Evolutionary conservation across 768 basidiomycete species (phyloP).

Genomic region (Crassisporium funariophilum): DNA sequence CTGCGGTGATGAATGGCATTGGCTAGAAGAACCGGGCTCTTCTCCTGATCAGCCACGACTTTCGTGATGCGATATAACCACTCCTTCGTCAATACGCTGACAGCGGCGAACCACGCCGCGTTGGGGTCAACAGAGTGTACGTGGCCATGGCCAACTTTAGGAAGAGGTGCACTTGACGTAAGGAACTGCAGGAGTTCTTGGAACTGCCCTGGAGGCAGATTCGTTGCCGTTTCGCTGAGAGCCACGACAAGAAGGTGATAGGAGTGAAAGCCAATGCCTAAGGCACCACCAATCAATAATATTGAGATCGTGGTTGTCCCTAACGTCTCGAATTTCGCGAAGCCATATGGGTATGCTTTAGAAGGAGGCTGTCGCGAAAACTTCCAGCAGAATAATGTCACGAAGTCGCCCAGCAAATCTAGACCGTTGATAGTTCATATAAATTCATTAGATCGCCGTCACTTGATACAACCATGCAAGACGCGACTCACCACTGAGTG

Average conservation of each 20-base stretch:
- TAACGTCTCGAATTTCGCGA: slow-evolving; percentile 93
- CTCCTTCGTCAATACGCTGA: slow-evolving; percentile 84
- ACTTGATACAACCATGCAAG: neutral
- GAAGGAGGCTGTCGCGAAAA: slow-evolving; percentile 83
- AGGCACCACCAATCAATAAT: slow-evolving; percentile 80
- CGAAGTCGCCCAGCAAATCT: slow-evolving; percentile 90
- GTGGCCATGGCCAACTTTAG: slow-evolving; percentile 57
- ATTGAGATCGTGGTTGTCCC: slow-evolving; percentile 91
- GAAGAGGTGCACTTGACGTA: slow-evolving; percentile 56
- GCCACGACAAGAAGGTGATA: slow-evolving; percentile 80
- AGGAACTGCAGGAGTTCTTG: slow-evolving; percentile 64
- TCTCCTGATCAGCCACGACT: slow-evolving; percentile 87
- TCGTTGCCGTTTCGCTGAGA: slow-evolving; percentile 64
- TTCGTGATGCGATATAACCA: slow-evolving; percentile 91
- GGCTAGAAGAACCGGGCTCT: slow-evolving; percentile 89
- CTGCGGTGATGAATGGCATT: slow-evolving; percentile 98
- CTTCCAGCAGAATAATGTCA: slow-evolving; percentile 87
- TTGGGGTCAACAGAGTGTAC: slow-evolving; percentile 80
- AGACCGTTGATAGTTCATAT: slow-evolving; percentile 3
- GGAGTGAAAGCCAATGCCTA: slow-evolving; percentile 89
- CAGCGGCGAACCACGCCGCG: slow-evolving; percentile 93
- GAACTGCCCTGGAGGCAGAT: slow-evolving; percentile 63
- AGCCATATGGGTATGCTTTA: slow-evolving; percentile 80
- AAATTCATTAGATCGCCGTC: slow-evolving; percentile 1
- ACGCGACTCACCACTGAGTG: slow-evolving; percentile 68